phyloP scores from a whole-genome alignment of 768 basidiomycete genomes.

The Leccinum subtestaceum region DNA sequence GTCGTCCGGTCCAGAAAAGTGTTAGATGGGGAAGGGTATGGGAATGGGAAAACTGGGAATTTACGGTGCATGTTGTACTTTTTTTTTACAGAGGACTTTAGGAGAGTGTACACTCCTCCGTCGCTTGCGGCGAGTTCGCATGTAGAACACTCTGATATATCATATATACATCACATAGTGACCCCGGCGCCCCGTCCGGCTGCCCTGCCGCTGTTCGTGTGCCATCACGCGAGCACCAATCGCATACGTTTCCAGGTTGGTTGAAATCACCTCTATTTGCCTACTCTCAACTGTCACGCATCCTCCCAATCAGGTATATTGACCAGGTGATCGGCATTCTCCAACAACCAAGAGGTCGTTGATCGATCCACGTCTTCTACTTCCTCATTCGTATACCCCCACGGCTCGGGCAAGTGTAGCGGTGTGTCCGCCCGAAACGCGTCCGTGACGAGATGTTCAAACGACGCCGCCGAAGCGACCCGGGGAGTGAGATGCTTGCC shows the following conservation, averaged over 20 bases:
- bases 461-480: conserved; percentile 18
- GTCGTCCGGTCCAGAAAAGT: not conserved
- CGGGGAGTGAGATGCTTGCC: conserved; percentile 23
- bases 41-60: not conserved
- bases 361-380: not conserved
- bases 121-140: not conserved
- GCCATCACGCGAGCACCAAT: not conserved
- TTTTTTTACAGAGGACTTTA: not conserved
- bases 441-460: conserved; percentile 26
- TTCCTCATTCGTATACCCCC: conserved; percentile 12
- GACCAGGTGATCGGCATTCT: not conserved
- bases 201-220: not conserved
- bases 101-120: not conserved
- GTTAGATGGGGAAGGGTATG: not conserved
- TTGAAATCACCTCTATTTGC: not conserved
- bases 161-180: not conserved
- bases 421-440: conserved; percentile 18
- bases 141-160: not conserved
- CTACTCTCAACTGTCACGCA: not conserved
- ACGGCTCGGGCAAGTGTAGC: conserved; percentile 15
- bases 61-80: not conserved
- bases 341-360: not conserved
- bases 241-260: not conserved
- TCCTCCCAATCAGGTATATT: not conserved
- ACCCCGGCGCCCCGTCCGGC: not conserved